Evolutionary conservation across 768 basidiomycete species (phyloP), one percentile per base, ranked within the genome.

Genomic region (Mycena floridula): DNA sequence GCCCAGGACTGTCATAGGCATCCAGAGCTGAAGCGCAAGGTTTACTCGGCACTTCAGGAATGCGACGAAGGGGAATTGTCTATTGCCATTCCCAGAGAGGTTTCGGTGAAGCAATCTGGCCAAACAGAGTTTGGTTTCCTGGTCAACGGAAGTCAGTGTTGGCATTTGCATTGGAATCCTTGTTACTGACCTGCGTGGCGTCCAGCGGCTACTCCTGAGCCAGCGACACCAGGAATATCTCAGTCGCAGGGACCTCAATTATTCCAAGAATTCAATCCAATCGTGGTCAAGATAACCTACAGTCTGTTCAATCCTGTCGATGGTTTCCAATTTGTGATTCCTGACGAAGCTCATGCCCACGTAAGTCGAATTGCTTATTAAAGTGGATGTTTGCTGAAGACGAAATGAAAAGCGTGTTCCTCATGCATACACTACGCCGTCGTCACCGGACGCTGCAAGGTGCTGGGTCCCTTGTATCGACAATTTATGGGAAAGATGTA

Each of bases 401-500:
- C n/a, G n/a, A n/a, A n/a, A n/a, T n/a, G n/a, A n/a, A n/a, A 8
- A 95, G 90, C 86, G 89, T 51, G 81, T 93, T 48, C 95, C 95
- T 39, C 96, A 98, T 65, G 85, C 86, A 37, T 98, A 86, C 57
- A 91, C 93, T 3, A 85, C 83, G 4, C 84, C 92, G 1, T 86
- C 89, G 0, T 85, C 84, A 7, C 83, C 92, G 5, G 90, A 94
- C 58, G 76, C 90, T 15, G 93, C 95, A n/a, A 74, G 96, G 56
- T 93, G 90, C 55, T 99, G 96, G 96, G 84, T 97, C n/a, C 96
- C 96, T 12, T 99, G 96, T 56, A 64, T 97, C 16, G 96, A 99
- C 62, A 89, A 81, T 54, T 64, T 92, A 18, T 95, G 92, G 89
- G 94, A 96, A 63, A 85, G 90, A 55, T 96, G 89, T 54, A 94